Evolutionary conservation across 208 protist species (phyloP).

Genomic region (Trypanosoma platydactyli): DNA sequence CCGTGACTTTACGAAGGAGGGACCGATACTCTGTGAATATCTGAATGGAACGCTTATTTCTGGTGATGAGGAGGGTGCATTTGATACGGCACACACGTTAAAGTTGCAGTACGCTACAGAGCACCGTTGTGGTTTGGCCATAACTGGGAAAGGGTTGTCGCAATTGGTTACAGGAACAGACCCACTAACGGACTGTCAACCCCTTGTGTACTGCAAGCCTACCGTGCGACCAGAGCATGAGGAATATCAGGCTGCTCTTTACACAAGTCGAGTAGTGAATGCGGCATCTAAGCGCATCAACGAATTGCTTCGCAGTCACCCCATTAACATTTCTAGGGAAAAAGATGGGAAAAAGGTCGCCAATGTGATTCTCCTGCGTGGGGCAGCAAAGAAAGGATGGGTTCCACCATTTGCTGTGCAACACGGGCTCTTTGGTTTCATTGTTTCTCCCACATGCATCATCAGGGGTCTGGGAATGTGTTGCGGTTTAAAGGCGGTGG

Average conservation of each 20-base stretch:
- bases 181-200: slow-evolving; percentile 49
- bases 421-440: slow-evolving; percentile 57
- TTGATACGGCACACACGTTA: slow-evolving; percentile 31
- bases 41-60: slow-evolving; percentile 46
- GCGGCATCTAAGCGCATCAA: slow-evolving; percentile 51
- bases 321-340: slow-evolving; percentile 49
- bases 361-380: slow-evolving; percentile 67
- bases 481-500: slow-evolving; percentile 42
- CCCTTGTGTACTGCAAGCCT: slow-evolving; percentile 47
- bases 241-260: slow-evolving; percentile 49
- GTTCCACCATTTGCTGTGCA: slow-evolving; percentile 58
- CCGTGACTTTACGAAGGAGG: slow-evolving; percentile 64
- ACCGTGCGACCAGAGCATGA: slow-evolving; percentile 40
- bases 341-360: slow-evolving; percentile 40
- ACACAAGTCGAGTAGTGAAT: slow-evolving; percentile 69
- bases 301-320: slow-evolving; percentile 38
- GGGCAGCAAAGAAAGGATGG: slow-evolving; percentile 65
- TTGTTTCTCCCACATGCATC: slow-evolving; percentile 71
- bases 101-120: slow-evolving; percentile 68
- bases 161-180: slow-evolving; percentile 72
- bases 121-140: slow-evolving; percentile 70
- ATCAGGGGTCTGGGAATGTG: slow-evolving; percentile 65
- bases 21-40: slow-evolving; percentile 45
- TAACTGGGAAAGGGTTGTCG: slow-evolving; percentile 62
- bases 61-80: slow-evolving; percentile 33